These are phyloP conservation scores for Pleurotus djamor DNA, from an alignment of 768 basidiomycete species.

Conservation along the genomic window DNA sequence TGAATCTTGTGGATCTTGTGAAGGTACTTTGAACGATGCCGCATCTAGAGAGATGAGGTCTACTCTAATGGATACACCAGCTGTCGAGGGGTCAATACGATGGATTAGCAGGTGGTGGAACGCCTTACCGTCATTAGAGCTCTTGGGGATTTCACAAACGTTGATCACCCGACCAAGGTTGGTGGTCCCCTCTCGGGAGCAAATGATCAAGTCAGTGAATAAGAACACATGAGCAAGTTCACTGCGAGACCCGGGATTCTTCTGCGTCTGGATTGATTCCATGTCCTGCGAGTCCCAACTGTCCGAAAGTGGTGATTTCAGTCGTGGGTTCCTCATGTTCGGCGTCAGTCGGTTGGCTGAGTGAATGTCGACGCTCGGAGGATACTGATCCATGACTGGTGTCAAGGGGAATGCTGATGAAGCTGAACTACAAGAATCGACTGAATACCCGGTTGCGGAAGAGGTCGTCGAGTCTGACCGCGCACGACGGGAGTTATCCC, in stretches of 20 bases:
- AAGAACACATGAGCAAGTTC: slow-evolving; percentile 38
- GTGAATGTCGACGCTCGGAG: slow-evolving; percentile 12
- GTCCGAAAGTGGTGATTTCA: slow-evolving; percentile 10
- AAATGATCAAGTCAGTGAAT: slow-evolving; percentile 70
- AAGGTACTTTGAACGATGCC: slow-evolving; percentile 29
- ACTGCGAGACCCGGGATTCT: neutral
- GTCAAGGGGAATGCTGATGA: slow-evolving; percentile 17
- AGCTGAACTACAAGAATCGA: slow-evolving; percentile 15
- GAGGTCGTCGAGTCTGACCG: slow-evolving; percentile 36
- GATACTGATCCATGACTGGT: slow-evolving; percentile 10
- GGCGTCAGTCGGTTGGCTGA: neutral
- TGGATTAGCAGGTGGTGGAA: slow-evolving; percentile 28
- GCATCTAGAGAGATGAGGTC: slow-evolving; percentile 48
- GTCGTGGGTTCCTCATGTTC: neutral
- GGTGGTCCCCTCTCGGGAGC: slow-evolving; percentile 39
- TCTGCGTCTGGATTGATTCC: neutral
- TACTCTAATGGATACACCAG: slow-evolving; percentile 16
- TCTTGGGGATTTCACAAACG: slow-evolving; percentile 33
- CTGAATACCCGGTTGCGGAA: slow-evolving; percentile 22
- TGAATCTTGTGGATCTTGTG: slow-evolving; percentile 24
- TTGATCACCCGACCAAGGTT: slow-evolving; percentile 51
- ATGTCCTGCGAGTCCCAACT: slow-evolving; percentile 1
- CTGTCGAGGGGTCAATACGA: neutral
- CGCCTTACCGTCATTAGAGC: slow-evolving; percentile 11
- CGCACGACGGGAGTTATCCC: slow-evolving; percentile 34